phyloP scores from a whole-genome alignment of 2,329 filamentous ascomycete genomes.

The Penicillium sp. region DNA sequence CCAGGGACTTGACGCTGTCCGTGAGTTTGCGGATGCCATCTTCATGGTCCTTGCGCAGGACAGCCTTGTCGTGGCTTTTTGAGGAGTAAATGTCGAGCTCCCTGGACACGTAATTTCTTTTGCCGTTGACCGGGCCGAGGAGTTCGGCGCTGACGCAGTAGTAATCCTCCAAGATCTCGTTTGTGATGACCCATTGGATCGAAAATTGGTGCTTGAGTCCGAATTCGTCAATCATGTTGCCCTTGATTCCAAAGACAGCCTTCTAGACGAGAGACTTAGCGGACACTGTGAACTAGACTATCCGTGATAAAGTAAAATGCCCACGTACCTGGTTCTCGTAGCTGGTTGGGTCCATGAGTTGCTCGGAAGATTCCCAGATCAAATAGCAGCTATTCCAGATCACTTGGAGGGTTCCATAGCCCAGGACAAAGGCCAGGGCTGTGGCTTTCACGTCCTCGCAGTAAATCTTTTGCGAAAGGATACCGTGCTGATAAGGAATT shows the following conservation, averaged over 20 bases:
- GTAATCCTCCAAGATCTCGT: too few relatives aligned
- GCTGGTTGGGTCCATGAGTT: not conserved
- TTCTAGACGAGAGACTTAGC: not conserved
- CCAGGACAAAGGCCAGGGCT: not conserved
- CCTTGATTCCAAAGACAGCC: not conserved
- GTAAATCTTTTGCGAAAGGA: too few relatives aligned
- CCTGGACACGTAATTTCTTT: too few relatives aligned
- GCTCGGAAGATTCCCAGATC: not conserved
- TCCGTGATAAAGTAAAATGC: too few relatives aligned
- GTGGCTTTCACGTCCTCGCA: not conserved
- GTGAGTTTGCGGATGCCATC: not conserved
- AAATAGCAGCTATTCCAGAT: not conserved
- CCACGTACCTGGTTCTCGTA: not conserved
- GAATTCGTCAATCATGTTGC: not conserved
- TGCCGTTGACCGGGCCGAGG: too few relatives aligned
- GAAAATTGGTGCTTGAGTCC: too few relatives aligned
- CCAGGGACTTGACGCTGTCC: not conserved
- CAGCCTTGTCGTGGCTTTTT: too few relatives aligned
- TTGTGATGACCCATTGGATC: too few relatives aligned
- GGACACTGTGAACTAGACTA: not conserved
- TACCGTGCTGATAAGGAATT: too few relatives aligned
- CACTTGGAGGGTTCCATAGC: not conserved
- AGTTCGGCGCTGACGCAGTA: too few relatives aligned
- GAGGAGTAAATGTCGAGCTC: too few relatives aligned
- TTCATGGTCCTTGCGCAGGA: not conserved